Evolutionary conservation across 192 early-diverging fungal species (phyloP).

Genomic region (Gonapodya prolifera): DNA sequence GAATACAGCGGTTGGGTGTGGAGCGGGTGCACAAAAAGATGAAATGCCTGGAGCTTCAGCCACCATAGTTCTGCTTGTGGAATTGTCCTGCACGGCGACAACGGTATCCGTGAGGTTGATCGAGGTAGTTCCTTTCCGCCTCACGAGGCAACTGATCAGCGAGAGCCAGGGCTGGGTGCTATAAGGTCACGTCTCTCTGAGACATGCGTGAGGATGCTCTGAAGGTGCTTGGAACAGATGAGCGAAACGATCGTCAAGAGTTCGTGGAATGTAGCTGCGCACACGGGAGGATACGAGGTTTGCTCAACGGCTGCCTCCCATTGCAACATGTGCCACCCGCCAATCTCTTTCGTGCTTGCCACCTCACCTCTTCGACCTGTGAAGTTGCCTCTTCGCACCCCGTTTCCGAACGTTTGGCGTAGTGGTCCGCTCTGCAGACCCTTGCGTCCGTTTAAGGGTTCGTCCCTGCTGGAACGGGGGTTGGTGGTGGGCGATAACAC

Average conservation of each 20-base stretch:
- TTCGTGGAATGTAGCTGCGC: neutral
- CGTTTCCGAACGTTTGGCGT: neutral
- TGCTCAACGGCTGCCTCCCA: too few relatives aligned
- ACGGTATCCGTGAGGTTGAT: neutral
- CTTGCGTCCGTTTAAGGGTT: neutral
- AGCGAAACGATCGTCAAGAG: neutral
- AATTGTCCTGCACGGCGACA: neutral
- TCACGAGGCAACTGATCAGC: neutral
- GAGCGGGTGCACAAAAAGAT: neutral
- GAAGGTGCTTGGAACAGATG: neutral
- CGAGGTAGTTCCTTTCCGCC: neutral
- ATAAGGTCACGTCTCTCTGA: neutral
- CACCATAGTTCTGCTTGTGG: neutral
- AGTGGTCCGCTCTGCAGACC: neutral
- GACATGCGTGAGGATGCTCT: neutral
- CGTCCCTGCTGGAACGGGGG: neutral
- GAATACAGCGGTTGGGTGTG: neutral
- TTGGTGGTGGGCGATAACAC: neutral
- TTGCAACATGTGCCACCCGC: neutral
- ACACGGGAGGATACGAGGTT: neutral
- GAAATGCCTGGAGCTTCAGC: neutral
- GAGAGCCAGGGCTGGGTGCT: neutral
- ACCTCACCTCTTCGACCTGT: neutral
- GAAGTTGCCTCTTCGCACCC: neutral
- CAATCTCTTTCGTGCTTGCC: neutral